Evolutionary conservation across 2,329 filamentous ascomycete species (phyloP).

Genomic region (Daldinia sp.): DNA sequence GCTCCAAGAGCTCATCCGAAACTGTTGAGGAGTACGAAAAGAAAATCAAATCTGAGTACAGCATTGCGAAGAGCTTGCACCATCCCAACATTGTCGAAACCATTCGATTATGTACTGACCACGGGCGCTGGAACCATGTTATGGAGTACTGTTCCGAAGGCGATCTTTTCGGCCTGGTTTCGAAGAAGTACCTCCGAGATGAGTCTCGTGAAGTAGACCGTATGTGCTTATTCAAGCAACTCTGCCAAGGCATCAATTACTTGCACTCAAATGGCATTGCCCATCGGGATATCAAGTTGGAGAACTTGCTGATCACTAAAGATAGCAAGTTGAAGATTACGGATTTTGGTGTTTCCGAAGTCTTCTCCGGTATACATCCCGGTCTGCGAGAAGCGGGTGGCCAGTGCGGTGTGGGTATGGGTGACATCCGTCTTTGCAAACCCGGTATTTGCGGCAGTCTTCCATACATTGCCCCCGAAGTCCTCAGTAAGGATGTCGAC

Average conservation of each 20-base stretch:
- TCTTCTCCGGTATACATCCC: slow-evolving; percentile 85
- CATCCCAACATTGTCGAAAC: slow-evolving; percentile 91
- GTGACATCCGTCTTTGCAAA: slow-evolving; percentile 75
- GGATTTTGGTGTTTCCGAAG: slow-evolving; percentile 90
- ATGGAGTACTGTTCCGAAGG: slow-evolving; percentile 93
- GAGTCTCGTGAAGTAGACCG: slow-evolving; percentile 76
- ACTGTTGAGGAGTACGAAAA: slow-evolving; percentile 81
- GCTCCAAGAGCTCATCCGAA: slow-evolving; percentile 77
- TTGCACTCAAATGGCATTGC: slow-evolving; percentile 87
- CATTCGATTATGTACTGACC: slow-evolving; percentile 78
- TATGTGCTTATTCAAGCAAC: slow-evolving; percentile 89
- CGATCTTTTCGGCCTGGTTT: slow-evolving; percentile 81
- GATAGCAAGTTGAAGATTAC: slow-evolving; percentile 90
- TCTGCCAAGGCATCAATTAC: slow-evolving; percentile 84
- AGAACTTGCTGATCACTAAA: slow-evolving; percentile 83
- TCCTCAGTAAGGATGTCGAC: slow-evolving; percentile 73
- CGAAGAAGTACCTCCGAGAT: slow-evolving; percentile 74
- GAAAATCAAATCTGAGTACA: slow-evolving; percentile 93
- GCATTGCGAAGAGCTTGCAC: slow-evolving; percentile 84
- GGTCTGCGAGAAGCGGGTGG: slow-evolving; percentile 79
- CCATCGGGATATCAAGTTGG: slow-evolving; percentile 90
- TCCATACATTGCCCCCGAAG: slow-evolving; percentile 90
- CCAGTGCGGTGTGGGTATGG: slow-evolving; percentile 79
- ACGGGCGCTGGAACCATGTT: slow-evolving; percentile 86
- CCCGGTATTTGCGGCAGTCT: slow-evolving; percentile 87